A percentile compares a stretch with the other conserved stretches of the same genome.
These are phyloP conservation scores for Talaromyces pinophilus DNA, from an alignment of 2,329 filamentous ascomycete species.

Conservation along the genomic window DNA sequence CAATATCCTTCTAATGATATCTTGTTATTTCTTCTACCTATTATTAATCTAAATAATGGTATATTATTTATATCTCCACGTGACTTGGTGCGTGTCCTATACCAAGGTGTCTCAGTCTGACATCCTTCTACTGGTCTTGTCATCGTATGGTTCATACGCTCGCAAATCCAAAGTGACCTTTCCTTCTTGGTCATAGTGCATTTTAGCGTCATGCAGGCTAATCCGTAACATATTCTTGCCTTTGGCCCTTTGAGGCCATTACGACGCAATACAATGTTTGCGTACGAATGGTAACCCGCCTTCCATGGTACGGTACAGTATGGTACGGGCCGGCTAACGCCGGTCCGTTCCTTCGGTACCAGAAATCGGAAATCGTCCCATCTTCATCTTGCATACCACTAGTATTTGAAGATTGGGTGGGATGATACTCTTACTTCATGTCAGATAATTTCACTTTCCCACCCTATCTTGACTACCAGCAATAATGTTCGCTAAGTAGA, in stretches of 20 bases:
- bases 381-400: background rate
- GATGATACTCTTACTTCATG: background rate
- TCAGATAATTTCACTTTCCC: background rate
- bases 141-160: no score
- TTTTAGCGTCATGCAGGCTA: no score
- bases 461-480: background rate
- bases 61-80: no score
- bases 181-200: no score
- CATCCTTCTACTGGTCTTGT: no score
- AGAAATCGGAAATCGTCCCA: slow-evolving; percentile 1
- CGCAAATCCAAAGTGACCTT: no score
- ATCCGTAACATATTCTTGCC: no score
- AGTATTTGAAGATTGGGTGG: background rate
- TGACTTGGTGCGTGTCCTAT: no score
- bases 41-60: background rate
- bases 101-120: no score
- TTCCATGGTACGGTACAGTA: slow-evolving; percentile 9
- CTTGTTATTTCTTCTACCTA: no score
- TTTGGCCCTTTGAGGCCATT: background rate
- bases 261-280: background rate
- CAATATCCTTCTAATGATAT: no score
- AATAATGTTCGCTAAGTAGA: background rate
- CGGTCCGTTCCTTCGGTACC: slow-evolving; percentile 16
- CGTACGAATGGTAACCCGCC: background rate
- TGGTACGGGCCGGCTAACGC: slow-evolving; percentile 3